Evolutionary conservation across 345 rosid genomes (phyloP), one percentile per base, ranked within the genome.

Genomic region (Noccaea bulbosa): DNA sequence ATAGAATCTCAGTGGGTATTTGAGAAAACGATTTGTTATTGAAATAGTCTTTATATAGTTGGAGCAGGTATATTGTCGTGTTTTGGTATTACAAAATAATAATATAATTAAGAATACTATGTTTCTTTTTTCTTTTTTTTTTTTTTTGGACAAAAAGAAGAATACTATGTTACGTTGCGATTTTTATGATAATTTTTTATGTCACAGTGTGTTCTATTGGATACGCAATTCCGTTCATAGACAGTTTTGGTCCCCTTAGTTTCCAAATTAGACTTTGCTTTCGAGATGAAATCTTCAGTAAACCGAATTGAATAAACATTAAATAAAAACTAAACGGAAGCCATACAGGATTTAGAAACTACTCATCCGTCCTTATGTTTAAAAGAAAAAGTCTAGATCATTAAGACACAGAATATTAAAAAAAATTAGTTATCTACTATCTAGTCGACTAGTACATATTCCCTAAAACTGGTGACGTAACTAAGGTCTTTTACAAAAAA

Each of bases 31-130:
- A 59, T 41, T 44, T 67, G 35, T 37, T 14, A 51, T 53, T 61
- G 51, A 37, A 75, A 52, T 68, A 61, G 58, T 61, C 73, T 67
- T 34, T 53, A n/a, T n/a, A n/a, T n/a, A 68, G 78, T 75, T 75
- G 78, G 78, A 75, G 78, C 74, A 75, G 78, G 65, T 75, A 52
- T 35, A 47, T 35, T 59, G 72, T 59, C 72, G 34, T 72, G 63
- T 48, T 35, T 37, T 30, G 39, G 22, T 55, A 56, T 33, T 33
- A 16, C 47, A 33, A 54, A 33, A 20, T 33, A 61, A 15, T 24
- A 22, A 43, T 45, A 35, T 35, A 54, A 15, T 38, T n/a, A 72
- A 65, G 70, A 71, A 71, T 44, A 71, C n/a, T n/a, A n/a, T n/a
- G n/a, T n/a, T n/a, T n/a, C n/a, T n/a, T n/a, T n/a, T n/a, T n/a